Evolutionary conservation across 768 basidiomycete species (phyloP).

Genomic region (Agaricus sinodeliciosus): DNA sequence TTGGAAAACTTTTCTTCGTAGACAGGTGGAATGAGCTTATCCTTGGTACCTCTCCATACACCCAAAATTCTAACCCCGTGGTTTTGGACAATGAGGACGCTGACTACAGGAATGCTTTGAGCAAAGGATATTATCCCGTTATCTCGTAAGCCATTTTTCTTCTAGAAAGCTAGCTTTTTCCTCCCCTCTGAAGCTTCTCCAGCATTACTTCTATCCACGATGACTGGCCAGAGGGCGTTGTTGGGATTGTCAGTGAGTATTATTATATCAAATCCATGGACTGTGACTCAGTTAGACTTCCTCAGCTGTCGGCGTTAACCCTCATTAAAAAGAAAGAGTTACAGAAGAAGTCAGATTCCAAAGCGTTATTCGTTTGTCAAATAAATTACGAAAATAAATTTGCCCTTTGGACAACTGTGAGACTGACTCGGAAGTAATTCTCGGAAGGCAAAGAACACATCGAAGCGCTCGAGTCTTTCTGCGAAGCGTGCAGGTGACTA

Average conservation of each 20-base stretch:
- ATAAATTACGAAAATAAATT: background rate
- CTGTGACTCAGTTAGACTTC: background rate
- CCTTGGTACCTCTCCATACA: conserved; percentile 22
- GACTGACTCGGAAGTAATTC: too few species aligned
- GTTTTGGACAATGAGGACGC: conserved; percentile 25
- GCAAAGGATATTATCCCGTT: conserved; percentile 21
- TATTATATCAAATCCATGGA: too few species aligned
- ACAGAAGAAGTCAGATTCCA: too few species aligned
- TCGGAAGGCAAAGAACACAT: too few species aligned
- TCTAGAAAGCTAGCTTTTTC: background rate
- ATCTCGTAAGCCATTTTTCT: conserved; percentile 17
- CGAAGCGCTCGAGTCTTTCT: too few species aligned
- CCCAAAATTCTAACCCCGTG: conserved; percentile 21
- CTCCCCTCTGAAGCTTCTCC: background rate
- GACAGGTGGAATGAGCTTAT: conserved; percentile 28
- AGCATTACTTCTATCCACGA: conserved; percentile 9
- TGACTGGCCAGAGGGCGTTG: conserved; percentile 10
- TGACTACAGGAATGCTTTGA: conserved; percentile 18
- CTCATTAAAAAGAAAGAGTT: background rate
- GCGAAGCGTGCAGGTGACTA: too few species aligned
- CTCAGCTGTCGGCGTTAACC: background rate
- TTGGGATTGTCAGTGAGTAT: conserved; percentile 9
- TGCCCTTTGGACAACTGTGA: background rate
- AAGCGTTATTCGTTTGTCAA: too few species aligned
- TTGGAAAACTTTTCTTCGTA: conserved; percentile 34